Evolutionary conservation across 306 rosid genomes (phyloP).

Genomic region (Casuarina cunninghamiana): DNA sequence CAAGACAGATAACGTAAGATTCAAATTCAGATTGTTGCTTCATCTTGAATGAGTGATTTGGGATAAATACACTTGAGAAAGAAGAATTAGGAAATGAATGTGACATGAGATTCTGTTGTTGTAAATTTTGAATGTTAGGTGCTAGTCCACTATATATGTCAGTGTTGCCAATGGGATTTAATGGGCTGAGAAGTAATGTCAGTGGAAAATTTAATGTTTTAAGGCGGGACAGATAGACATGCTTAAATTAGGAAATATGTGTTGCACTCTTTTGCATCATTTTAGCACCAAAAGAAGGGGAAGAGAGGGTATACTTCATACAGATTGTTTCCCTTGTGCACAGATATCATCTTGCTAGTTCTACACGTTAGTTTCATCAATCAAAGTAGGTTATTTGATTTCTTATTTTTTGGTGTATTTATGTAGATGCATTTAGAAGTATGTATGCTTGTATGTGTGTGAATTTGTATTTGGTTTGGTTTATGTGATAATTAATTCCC

Average conservation of each 20-base stretch:
- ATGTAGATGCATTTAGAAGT: slow-evolving; percentile 7
- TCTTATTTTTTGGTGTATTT: not conserved
- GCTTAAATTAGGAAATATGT: slow-evolving; percentile 7
- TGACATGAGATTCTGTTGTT: not conserved
- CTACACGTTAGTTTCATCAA: not conserved
- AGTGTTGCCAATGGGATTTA: slow-evolving; percentile 9
- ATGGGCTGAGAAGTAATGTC: not conserved
- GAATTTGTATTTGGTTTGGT: slow-evolving; percentile 20
- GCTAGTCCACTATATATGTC: not conserved
- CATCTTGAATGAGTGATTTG: not conserved
- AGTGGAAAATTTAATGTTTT: slow-evolving; percentile 8
- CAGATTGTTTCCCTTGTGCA: slow-evolving; percentile 2
- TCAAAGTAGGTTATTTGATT: slow-evolving; percentile 2
- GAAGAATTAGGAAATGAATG: not conserved
- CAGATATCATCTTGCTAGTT: slow-evolving; percentile 16
- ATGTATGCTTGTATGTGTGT: slow-evolving; percentile 19
- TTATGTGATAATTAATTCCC: slow-evolving; percentile 30
- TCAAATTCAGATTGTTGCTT: slow-evolving; percentile 1
- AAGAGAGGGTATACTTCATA: slow-evolving; percentile 2
- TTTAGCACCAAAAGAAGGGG: slow-evolving; percentile 4
- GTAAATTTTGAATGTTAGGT: not conserved
- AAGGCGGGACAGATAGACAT: slow-evolving; percentile 3
- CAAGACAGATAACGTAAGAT: not conserved
- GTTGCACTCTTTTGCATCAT: slow-evolving; percentile 7
- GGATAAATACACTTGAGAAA: not conserved